Conservation (phyloP, 495 filamentous ascomycete genomes). For the Xylaria flabelliformis region DNA sequence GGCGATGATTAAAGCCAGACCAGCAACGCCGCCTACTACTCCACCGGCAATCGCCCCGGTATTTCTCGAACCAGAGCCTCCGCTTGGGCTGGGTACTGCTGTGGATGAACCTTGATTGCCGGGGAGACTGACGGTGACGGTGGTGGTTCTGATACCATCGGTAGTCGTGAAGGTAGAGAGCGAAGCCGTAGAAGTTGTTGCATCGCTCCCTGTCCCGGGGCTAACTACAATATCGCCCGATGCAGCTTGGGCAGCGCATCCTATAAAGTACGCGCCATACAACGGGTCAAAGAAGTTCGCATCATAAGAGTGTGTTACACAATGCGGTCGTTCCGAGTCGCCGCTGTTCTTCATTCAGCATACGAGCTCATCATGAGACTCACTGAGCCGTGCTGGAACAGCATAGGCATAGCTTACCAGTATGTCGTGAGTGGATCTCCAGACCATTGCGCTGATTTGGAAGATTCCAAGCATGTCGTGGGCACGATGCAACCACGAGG, state of each 20-base stretch:
- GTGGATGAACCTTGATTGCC: conserved; percentile 29
- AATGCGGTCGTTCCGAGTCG: conserved; percentile 31
- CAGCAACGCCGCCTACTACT: conserved; percentile 47
- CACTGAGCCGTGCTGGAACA: background rate
- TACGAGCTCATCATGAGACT: background rate
- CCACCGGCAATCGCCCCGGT: conserved; percentile 48
- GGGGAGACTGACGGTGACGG: conserved; percentile 28
- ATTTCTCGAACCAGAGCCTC: conserved; percentile 22
- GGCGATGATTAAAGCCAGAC: conserved; percentile 40
- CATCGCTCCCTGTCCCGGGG: conserved; percentile 20
- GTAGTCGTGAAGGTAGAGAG: conserved; percentile 24
- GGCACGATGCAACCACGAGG: conserved; percentile 37
- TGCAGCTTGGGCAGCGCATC: conserved; percentile 32
- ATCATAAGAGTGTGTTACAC: conserved; percentile 40
- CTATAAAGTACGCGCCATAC: conserved; percentile 38
- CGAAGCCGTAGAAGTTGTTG: conserved; percentile 22
- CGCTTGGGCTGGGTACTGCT: background rate
- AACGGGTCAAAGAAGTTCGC: conserved; percentile 38
- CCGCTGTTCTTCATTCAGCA: conserved; percentile 34
- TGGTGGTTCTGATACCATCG: conserved; percentile 30
- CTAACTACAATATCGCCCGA: conserved; percentile 37
- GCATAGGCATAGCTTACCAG: conserved; percentile 32
- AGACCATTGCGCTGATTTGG: conserved; percentile 21
- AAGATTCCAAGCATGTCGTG: conserved; percentile 39
- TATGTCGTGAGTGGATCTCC: conserved; percentile 28